Base-by-base conservation (phyloP, 352 stramenopile genomes). In the Phytophthora citricola region DNA sequence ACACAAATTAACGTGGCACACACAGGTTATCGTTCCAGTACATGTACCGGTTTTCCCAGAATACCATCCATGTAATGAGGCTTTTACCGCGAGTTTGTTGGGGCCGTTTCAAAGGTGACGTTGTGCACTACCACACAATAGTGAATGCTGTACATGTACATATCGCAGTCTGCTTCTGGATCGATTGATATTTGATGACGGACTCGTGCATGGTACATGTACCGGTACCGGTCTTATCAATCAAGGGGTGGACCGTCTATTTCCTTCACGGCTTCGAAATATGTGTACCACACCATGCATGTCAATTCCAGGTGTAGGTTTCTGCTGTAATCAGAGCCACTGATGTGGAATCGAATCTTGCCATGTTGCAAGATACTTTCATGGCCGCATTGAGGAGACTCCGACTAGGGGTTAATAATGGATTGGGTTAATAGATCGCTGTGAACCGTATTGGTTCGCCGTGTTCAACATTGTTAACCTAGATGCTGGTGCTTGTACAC, bases 221-320 rank as follows among this genome's bases (percentile, higher is more conserved):
- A 26, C 29, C 29, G 29, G 29, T 32, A 32, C 29, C 20, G 15
- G 4, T 40, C 41, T 63, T 63, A 63, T 20, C 32, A 63, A 49
- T 63, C 55, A 50, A 55, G 56, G 55, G 22, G 10, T 52, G 53
- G 4, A 3, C 29, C 41, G 17, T 45, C 45, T 43, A 31, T 58
- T 55, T n/a, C 29, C 39, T 43, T 11, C 41, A 15, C 17, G 31
- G 43, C 9, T 69, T 69, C 61, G 61, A 69, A 26, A 64, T 63
- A 53, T 58, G 50, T 58, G 15, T n/a, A 15, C 34, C 36, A 58
- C 50, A 69, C 52, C 22, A 62, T 48, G 61, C 53, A 7, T 54
- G 53, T 59, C 53, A 64, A 58, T 2, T 24, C 48, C 38, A 47
- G 27, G 41, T 48, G 53, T 41, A 59, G 48, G 6, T 5, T 24